Evolutionary conservation across 441 rosid genomes (phyloP).

Genomic region (Eruca vesicaria): DNA sequence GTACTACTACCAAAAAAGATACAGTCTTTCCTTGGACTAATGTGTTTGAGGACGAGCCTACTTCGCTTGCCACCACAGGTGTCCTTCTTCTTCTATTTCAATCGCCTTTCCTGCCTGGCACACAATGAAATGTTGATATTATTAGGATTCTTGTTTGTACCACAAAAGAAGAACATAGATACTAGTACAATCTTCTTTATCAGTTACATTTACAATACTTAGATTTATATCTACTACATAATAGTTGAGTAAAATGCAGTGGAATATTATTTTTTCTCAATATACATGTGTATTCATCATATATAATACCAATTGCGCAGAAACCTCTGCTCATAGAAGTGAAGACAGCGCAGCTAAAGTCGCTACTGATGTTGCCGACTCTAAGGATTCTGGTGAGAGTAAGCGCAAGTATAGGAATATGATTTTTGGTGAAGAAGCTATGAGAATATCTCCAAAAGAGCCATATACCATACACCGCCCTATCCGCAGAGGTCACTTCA

Average conservation of each 20-base stretch:
- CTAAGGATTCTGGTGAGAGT: conserved; percentile 41
- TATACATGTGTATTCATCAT: not conserved
- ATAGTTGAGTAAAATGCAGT: not conserved
- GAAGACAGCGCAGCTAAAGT: conserved; percentile 35
- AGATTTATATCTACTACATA: not conserved
- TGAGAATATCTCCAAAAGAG: conserved; percentile 67
- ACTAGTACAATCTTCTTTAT: not conserved
- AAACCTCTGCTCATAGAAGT: conserved; percentile 46
- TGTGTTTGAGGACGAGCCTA: conserved; percentile 48
- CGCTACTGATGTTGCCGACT: conserved; percentile 39
- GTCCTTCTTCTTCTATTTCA: not conserved
- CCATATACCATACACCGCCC: conserved; percentile 78
- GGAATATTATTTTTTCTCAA: not conserved
- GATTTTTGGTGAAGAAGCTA: conserved; percentile 91
- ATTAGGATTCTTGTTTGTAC: not conserved
- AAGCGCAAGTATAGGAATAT: conserved; percentile 48
- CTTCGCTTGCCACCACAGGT: conserved; percentile 42
- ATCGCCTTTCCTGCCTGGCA: not conserved
- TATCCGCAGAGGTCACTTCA: conserved; percentile 92
- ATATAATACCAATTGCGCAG: conserved; percentile 35
- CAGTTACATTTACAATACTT: no score
- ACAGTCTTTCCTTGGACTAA: conserved; percentile 69
- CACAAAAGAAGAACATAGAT: not conserved
- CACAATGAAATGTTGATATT: not conserved
- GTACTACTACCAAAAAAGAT: conserved; percentile 51